Base-by-base conservation (phyloP, 177 flowering plant genomes). In the Vitis hybrid region DNA sequence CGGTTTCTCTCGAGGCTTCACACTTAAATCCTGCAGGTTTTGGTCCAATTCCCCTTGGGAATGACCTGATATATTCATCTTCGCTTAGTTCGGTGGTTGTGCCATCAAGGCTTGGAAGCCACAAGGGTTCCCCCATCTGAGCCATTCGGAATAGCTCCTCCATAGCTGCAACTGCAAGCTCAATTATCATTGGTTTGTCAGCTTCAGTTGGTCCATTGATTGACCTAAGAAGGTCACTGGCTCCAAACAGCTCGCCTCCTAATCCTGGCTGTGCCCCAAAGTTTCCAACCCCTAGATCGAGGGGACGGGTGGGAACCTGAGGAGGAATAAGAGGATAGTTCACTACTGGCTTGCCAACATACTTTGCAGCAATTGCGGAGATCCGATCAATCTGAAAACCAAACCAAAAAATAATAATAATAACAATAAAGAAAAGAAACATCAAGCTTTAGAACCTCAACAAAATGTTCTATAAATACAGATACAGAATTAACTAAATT, bases 81-180 rank as follows among this genome's bases (percentile, higher is more conserved):
- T 90, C 93, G 52, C 72, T 81, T 6, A 96, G 79, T 11, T 80
- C 67, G 66, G 81, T 77, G 1, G 70, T 68, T 5, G 83, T 6
- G 49, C 77, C 81, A 57, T 88, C 90, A 32, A 75, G 62, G 70
- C 74, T 80, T 1, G 83, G 83, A 19, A 84, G 67, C 99, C 99
- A 96, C 48, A 96, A 75, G 2, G 98, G 98, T 12, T 92, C 98
- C 2, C 85, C 91, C 60, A 86, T 64, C 55, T 92, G 97, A 5
- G 97, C 91, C 90, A 96, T 90, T 74, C 92, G 76, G 7, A 87
- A 75, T 0, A 96, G 83, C 65, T 96, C 99, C 71, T 93, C 98
- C 98, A 96, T 93, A 17, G 98, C 99, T 52, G 94, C 95, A 46
- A 96, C 97, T 0, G 97, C 99, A 0, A 96, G 85, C 84, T 96